Percentiles rank a stretch among this genome's conserved stretches.
These are phyloP conservation scores for Madurella fahalii DNA, from an alignment of 2,329 filamentous ascomycete species.

Conservation along the genomic window DNA sequence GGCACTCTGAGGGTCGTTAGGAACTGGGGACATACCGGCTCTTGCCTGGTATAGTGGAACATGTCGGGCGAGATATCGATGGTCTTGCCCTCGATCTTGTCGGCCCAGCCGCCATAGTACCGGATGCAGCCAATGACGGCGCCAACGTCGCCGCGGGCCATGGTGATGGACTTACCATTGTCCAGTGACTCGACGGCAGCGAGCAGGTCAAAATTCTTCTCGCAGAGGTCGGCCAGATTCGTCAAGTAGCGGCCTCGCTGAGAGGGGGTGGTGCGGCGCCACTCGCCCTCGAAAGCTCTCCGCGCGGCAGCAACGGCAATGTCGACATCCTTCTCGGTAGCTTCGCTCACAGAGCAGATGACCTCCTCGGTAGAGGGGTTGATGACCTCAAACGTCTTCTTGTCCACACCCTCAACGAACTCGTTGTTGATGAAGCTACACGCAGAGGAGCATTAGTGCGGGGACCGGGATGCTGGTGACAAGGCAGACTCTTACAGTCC, in stretches of 20 bases:
- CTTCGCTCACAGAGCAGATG: conserved; percentile 79
- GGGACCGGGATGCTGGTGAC: not conserved
- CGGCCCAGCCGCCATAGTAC: conserved; percentile 87
- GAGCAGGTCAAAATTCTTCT: conserved; percentile 72
- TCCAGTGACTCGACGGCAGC: conserved; percentile 82
- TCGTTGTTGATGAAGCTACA: conserved; percentile 87
- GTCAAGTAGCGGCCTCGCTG: conserved; percentile 64
- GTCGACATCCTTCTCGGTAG: conserved; percentile 79
- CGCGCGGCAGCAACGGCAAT: conserved; percentile 81
- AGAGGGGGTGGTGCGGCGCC: conserved; percentile 65
- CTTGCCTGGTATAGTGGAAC: conserved; percentile 78
- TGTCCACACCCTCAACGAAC: conserved; percentile 77
- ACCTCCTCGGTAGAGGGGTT: conserved; percentile 83
- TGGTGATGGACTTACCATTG: conserved; percentile 76
- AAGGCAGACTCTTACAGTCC: conserved; percentile 49
- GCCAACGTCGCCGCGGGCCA: conserved; percentile 71
- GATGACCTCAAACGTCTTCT: conserved; percentile 88
- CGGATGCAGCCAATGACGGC: conserved; percentile 67
- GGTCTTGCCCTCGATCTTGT: conserved; percentile 87
- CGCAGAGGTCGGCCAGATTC: conserved; percentile 75
- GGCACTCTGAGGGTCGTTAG: not conserved
- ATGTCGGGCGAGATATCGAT: conserved; percentile 73
- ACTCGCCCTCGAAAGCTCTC: conserved; percentile 74
- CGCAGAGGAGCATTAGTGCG: conserved; percentile 22
- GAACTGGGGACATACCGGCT: conserved; percentile 54